phyloP scores from a whole-genome alignment of 805 yeast genomes.

The Cyberlindnera nakhonratchasimensis region DNA sequence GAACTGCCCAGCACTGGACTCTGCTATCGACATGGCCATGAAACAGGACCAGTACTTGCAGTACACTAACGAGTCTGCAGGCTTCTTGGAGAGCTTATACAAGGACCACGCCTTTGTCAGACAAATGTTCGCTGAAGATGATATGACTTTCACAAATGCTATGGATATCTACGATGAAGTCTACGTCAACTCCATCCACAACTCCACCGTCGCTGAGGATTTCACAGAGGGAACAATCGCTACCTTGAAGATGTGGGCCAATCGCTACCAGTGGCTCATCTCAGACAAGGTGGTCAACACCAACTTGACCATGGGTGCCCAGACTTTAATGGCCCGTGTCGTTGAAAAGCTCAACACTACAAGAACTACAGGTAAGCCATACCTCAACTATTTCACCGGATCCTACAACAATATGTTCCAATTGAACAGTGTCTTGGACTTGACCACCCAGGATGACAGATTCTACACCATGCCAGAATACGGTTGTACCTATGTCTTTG shows the following conservation, averaged over 20 bases:
- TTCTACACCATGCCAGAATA: slow-evolving; percentile 48
- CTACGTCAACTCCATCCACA: slow-evolving; percentile 40
- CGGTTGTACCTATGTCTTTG: slow-evolving; percentile 45
- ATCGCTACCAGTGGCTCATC: slow-evolving; percentile 38
- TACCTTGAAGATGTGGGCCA: slow-evolving; percentile 36
- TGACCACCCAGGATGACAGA: slow-evolving; percentile 31
- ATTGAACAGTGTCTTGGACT: slow-evolving; percentile 34
- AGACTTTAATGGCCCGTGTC: slow-evolving; percentile 36
- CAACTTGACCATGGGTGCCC: slow-evolving; percentile 41
- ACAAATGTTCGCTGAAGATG: slow-evolving; percentile 23
- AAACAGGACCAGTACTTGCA: slow-evolving; percentile 30
- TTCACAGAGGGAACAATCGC: slow-evolving; percentile 32
- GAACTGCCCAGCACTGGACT: slow-evolving; percentile 38
- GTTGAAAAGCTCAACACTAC: slow-evolving; percentile 36
- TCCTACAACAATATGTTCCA: slow-evolving; percentile 44
- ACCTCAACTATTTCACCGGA: slow-evolving; percentile 41
- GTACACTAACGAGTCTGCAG: slow-evolving; percentile 32
- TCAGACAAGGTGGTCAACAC: slow-evolving; percentile 25
- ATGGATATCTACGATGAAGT: slow-evolving; percentile 40
- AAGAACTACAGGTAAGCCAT: slow-evolving; percentile 33
- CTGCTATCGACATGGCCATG: slow-evolving; percentile 32
- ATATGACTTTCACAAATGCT: slow-evolving; percentile 38
- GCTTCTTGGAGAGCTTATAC: slow-evolving; percentile 37
- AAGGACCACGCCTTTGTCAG: slow-evolving; percentile 26
- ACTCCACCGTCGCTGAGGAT: slow-evolving; percentile 33